Evolutionary conservation across 129 eudicot species (phyloP).

Genomic region (Lactuca saligna): DNA sequence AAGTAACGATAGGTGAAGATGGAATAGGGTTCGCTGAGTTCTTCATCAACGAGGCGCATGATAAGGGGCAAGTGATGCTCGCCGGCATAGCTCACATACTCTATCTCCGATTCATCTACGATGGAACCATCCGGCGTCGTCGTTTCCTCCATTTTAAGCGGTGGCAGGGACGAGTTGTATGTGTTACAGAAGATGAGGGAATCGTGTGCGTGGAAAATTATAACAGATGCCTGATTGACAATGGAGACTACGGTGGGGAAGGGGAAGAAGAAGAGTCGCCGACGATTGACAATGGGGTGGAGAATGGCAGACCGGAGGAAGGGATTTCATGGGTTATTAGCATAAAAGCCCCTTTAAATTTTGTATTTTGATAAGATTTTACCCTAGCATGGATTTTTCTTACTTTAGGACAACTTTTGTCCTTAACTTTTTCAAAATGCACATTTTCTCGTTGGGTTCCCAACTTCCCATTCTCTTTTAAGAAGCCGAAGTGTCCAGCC

Average conservation of each 20-base stretch:
- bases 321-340: background rate
- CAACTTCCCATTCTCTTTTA: too few relatives aligned
- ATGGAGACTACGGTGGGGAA: background rate
- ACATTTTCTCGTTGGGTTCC: too few relatives aligned
- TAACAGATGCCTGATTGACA: too few relatives aligned
- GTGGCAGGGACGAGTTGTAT: background rate
- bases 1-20: slow-evolving; percentile 95
- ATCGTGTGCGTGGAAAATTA: background rate
- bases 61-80: slow-evolving; percentile 89
- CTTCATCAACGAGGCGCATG: slow-evolving; percentile 88
- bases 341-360: background rate
- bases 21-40: slow-evolving; percentile 97
- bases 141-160: slow-evolving; percentile 12
- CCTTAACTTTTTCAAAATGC: too few relatives aligned
- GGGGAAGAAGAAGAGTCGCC: background rate
- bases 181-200: background rate
- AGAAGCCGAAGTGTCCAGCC: too few relatives aligned
- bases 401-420: too few relatives aligned
- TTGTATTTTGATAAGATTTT: too few relatives aligned
- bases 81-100: slow-evolving; percentile 87
- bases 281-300: background rate
- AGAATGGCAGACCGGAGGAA: background rate
- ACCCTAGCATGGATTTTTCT: too few relatives aligned
- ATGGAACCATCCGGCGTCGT: slow-evolving; percentile 1
- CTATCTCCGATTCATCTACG: slow-evolving; percentile 49